Evolutionary conservation across 345 rosid genomes (phyloP), one percentile per base, ranked within the genome.

Genomic region (Pistacia atlantica): DNA sequence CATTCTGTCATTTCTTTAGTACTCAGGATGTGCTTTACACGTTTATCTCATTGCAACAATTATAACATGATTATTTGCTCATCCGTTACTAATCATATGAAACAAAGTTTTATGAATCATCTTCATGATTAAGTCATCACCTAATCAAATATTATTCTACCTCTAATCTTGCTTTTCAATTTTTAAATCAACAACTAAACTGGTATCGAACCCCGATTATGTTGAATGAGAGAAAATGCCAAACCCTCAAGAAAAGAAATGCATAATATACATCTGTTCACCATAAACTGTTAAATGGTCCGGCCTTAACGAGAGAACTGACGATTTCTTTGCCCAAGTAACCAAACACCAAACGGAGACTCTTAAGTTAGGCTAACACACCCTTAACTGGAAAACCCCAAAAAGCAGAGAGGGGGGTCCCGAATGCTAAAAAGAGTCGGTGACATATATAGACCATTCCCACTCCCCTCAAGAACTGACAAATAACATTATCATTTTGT

Each of bases 361-460:
- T 2, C 5, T n/a, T 35, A 6, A 77, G 13, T 20, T 9, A 58
- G 61, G 60, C 54, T 5, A 59, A 37, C 28, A 71, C 37, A 42
- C 8, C 25, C 13, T 55, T 22, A 11, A 70, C 52, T n/a, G 45
- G 60, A 63, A 72, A 75, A 63, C 4, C 73, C 78, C 20, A 83
- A 76, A 79, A 75, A 79, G 42, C 11, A 65, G 42, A 11, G 20
- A 70, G 71, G 82, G 75, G 80, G 85, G 74, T 56, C 85, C 89
- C 81, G 69, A 69, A 31, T 69, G 66, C 67, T 59, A 42, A 46
- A 71, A 69, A 65, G 37, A 66, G 76, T 67, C 60, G 81, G 86
- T 72, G 69, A 66, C 60, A 37, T 65, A 78, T 79, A 81, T 76
- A 75, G 86, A 84, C 86, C 80, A 72, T 78, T 42, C 46, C 46